Evolutionary conservation across 768 basidiomycete genomes (phyloP).

Genomic region (Rhodotorula babjevae): DNA sequence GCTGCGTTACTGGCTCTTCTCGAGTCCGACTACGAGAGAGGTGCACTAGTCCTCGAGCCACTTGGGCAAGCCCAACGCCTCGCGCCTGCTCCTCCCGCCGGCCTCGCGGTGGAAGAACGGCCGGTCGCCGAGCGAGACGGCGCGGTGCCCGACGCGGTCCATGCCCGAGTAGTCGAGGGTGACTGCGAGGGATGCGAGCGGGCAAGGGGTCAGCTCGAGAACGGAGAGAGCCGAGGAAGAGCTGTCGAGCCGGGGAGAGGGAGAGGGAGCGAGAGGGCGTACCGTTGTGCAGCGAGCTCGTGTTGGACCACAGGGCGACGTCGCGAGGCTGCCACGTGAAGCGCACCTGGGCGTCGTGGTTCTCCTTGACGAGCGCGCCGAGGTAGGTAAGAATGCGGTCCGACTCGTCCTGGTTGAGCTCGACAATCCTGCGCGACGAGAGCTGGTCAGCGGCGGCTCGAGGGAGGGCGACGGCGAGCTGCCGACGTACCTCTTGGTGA

Average conservation of each 20-base stretch:
- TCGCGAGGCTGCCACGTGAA: slow-evolving; percentile 47
- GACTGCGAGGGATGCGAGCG: slow-evolving; percentile 2
- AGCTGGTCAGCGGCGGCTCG: neutral
- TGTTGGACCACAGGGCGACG: slow-evolving; percentile 48
- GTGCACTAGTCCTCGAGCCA: neutral
- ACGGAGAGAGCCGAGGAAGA: neutral
- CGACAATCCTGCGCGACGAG: slow-evolving; percentile 26
- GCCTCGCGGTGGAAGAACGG: slow-evolving; percentile 49
- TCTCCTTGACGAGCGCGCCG: slow-evolving; percentile 40
- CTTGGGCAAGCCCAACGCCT: neutral
- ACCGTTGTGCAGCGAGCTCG: slow-evolving; percentile 44
- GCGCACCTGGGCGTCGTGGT: slow-evolving; percentile 48
- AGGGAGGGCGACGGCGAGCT: neutral
- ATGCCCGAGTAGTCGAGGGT: slow-evolving; percentile 48
- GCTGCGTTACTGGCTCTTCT: neutral
- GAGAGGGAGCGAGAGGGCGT: no score
- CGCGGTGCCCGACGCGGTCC: slow-evolving; percentile 55
- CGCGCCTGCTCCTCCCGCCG: neutral
- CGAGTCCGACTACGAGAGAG: neutral
- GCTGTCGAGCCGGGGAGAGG: neutral
- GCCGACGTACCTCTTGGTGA: neutral
- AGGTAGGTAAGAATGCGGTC: slow-evolving; percentile 48
- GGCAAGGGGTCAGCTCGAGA: neutral
- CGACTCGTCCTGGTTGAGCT: slow-evolving; percentile 40
- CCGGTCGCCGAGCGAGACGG: slow-evolving; percentile 56